These are phyloP conservation scores for Santalum album DNA, from an alignment of 164 flowering plant genomes.

Conservation along the genomic window DNA sequence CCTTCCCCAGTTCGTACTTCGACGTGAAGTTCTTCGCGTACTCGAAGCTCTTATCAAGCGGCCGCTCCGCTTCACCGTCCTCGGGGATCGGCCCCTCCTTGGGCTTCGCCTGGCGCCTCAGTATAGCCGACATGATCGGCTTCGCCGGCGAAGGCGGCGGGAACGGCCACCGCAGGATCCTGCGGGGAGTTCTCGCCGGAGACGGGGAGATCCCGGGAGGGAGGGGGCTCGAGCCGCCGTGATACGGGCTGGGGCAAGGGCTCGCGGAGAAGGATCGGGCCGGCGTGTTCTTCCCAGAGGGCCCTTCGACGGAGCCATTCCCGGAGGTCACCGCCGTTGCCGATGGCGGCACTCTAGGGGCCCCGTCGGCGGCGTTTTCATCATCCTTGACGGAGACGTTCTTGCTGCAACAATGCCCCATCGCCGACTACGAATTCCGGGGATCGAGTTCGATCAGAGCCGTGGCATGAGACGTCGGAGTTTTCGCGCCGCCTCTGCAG, in stretches of 20 bases:
- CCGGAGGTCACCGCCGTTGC: conserved; percentile 1
- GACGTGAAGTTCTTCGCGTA: conserved; percentile 37
- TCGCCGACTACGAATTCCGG: conserved; percentile 6
- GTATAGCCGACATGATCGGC: conserved; percentile 50
- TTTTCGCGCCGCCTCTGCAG: background rate
- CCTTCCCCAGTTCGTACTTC: conserved; percentile 57
- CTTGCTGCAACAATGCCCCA: conserved; percentile 35
- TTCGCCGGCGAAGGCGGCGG: conserved; percentile 76
- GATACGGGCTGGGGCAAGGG: conserved; percentile 22
- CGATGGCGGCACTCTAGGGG: background rate
- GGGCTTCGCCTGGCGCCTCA: conserved; percentile 25
- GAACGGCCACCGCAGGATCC: conserved; percentile 46
- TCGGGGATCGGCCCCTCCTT: conserved; percentile 27
- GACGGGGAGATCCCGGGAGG: conserved; percentile 37
- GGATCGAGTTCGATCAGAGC: conserved; percentile 4
- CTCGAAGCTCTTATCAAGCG: conserved; percentile 58
- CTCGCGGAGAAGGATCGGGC: conserved; percentile 36
- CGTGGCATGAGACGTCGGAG: conserved; percentile 9
- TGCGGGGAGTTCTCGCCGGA: conserved; percentile 54
- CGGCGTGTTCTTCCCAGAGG: conserved; percentile 26
- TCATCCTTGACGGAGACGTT: conserved; percentile 10
- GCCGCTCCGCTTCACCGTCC: conserved; percentile 19
- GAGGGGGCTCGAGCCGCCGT: conserved; percentile 10
- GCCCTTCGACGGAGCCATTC: conserved; percentile 2
- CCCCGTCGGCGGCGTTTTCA: conserved; percentile 3